Conservation (phyloP, 129 eudicot genomes). For the Centrapalus pauciflorus region DNA sequence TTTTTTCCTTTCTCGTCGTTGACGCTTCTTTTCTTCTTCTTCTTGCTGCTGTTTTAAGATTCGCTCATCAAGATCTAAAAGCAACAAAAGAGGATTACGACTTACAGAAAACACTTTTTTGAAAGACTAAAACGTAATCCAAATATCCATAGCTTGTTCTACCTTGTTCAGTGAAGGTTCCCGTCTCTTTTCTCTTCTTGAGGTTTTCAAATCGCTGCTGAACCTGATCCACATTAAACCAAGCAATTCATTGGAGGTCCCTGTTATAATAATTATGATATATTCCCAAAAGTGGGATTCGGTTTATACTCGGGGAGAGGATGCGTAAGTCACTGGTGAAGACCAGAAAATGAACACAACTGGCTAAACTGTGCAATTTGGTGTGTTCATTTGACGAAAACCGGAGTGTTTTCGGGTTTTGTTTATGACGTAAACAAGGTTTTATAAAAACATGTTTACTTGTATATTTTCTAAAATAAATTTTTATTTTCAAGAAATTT, state of each 20-base stretch:
- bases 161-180: slow-evolving; percentile 89
- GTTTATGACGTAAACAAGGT: too few relatives aligned
- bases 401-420: too few relatives aligned
- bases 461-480: too few relatives aligned
- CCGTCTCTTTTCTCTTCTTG: slow-evolving; percentile 91
- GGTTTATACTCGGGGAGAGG: neutral
- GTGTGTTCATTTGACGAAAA: too few relatives aligned
- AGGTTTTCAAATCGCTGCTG: slow-evolving; percentile 87
- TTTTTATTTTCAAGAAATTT: too few relatives aligned
- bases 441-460: too few relatives aligned
- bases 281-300: neutral
- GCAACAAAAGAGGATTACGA: slow-evolving; percentile 7
- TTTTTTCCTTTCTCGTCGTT: slow-evolving; percentile 80
- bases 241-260: neutral
- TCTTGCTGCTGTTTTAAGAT: slow-evolving; percentile 88
- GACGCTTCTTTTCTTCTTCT: slow-evolving; percentile 95
- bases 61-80: slow-evolving; percentile 84
- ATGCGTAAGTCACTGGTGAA: neutral
- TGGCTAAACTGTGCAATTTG: too few relatives aligned
- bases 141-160: neutral
- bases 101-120: neutral
- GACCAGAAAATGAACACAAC: neutral
- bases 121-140: neutral
- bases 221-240: slow-evolving; percentile 51
- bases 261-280: too few relatives aligned